Evolutionary conservation across 352 stramenopile species (phyloP), one percentile per base, ranked within the genome.

Genomic region (Phytopythium mirpurense): DNA sequence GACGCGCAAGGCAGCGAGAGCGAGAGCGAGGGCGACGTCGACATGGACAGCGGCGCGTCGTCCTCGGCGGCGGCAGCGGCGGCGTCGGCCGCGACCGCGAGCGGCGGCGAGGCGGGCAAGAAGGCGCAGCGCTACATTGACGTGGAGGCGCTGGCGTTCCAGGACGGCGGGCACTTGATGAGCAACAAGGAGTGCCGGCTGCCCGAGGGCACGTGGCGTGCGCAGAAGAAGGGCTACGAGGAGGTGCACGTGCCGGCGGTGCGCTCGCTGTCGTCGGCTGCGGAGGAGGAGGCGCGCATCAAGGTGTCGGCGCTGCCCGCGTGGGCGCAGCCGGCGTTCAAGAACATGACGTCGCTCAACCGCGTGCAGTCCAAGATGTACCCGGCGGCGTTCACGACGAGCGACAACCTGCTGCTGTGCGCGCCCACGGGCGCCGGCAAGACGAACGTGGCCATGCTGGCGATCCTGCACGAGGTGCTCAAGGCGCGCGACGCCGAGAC

Each of bases 171-270:
- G 0, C 96, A 99, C 57, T 82, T 97, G 23, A 99, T 99, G 96
- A 99, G 86, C 63, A 99, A 99, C 74, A 98, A 98, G 56, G 86
- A 97, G 34, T 98, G 96, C 37, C 83, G 90, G 36, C 65, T 99
- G 10, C 97, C 97, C 4, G 93, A 98, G 65, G 93, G 95, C 47
- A 98, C 95, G 8, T 99, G 96, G 96, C 79, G 95, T 45, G 95
- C 93, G 8, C 95, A 98, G 78, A 98, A 99, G 79, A 97, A 98
- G 55, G 97, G 97, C 5, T 94, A 92, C 44, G 97, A 99, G 80
- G 97, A 99, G 72, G 95, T 99, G 0, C 97, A 99, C 67, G 97
- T 99, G 29, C 97, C 97, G n/a, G 96, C 97, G 7, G 78, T 98
- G n/a, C 78, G 81, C 14, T 86, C 85, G 1, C 89, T 89, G 49